Evolutionary conservation across 2,329 filamentous ascomycete genomes (phyloP).

Genomic region (Ustulina deusta): DNA sequence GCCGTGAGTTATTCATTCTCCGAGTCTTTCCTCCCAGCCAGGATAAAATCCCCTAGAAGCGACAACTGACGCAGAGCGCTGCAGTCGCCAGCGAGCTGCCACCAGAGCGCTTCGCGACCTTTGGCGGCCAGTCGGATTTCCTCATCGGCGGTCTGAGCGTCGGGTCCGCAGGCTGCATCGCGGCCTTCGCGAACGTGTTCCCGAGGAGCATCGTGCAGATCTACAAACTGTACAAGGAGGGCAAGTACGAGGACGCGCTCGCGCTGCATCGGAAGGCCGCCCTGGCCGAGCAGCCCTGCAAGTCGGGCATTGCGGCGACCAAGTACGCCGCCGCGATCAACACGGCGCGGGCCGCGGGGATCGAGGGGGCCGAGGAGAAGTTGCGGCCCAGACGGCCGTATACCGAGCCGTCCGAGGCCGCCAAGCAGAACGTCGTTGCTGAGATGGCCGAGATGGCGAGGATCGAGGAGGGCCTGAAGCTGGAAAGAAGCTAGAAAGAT

Average conservation of each 20-base stretch:
- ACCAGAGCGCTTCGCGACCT: slow-evolving; percentile 71
- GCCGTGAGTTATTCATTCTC: slow-evolving; percentile 42
- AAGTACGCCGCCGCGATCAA: slow-evolving; percentile 75
- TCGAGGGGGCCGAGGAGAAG: slow-evolving; percentile 69
- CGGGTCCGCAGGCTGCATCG: slow-evolving; percentile 70
- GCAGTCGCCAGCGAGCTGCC: slow-evolving; percentile 62
- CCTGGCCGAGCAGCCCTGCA: slow-evolving; percentile 73
- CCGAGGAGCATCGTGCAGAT: slow-evolving; percentile 68
- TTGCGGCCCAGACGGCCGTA: slow-evolving; percentile 73
- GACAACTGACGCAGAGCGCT: background rate
- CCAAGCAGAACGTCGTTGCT: slow-evolving; percentile 56
- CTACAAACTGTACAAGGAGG: slow-evolving; percentile 70
- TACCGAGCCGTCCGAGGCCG: slow-evolving; percentile 59
- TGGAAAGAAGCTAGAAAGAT: background rate
- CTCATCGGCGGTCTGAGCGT: slow-evolving; percentile 70
- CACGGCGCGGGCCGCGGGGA: slow-evolving; percentile 69
- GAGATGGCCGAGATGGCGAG: slow-evolving; percentile 55
- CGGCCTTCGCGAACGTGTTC: slow-evolving; percentile 72
- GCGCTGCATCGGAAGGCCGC: slow-evolving; percentile 71
- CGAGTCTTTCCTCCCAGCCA: too few relatives aligned
- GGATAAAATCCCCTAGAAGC: too few relatives aligned
- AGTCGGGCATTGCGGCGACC: slow-evolving; percentile 74
- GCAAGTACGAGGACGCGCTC: slow-evolving; percentile 69
- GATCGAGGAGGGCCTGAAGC: slow-evolving; percentile 47
- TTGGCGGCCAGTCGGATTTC: slow-evolving; percentile 80